Evolutionary conservation across 352 stramenopile species (phyloP), one percentile per base, ranked within the genome.

Genomic region (Globisporangium emineosum): DNA sequence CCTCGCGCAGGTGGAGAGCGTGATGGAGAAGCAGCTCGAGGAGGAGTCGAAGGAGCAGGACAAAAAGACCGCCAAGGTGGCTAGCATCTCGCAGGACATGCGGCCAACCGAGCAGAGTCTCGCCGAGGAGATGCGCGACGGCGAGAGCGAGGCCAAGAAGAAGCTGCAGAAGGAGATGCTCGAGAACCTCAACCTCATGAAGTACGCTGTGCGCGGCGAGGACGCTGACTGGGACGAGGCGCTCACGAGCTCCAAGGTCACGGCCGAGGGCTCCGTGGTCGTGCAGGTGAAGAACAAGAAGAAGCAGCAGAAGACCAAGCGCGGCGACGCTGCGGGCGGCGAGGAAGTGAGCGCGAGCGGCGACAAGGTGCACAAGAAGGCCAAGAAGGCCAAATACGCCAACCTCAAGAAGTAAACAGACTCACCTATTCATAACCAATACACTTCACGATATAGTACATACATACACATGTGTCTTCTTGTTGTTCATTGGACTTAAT

Each of bases 191-290:
- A 88, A 98, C 67, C 79, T 99, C n/a, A 97, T 97, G 78, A 96
- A 98, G 73, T 98, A 98, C 71, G 89, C 90, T 12, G 83, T 99
- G 32, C 93, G 93, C 60, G 96, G 96, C 49, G 93, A 92, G 30
- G 94, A 98, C 35, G 83, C 95, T 13, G 93, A 98, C 63, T 98
- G 96, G 94, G 86, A 88, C 53, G 66, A 70, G 15, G 83, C 83
- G 23, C 73, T 90, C n/a, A 69, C 78, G 27, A 63, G 80, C 27
- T 62, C 77, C 35, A 71, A 78, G 43, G 71, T 60, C 42, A 67
- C 64, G 2, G 73, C 70, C 15, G 62, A 81, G 25, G 79, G 72
- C 62, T 71, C 78, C 72, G 80, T 92, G 68, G 73, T 85, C 70
- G 80, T 93, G 70, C 88, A 97, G 65, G 80, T 96, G 50, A 91